phyloP scores from a whole-genome alignment of 176 grass and related monocot genomes.

The Secale cereale region DNA sequence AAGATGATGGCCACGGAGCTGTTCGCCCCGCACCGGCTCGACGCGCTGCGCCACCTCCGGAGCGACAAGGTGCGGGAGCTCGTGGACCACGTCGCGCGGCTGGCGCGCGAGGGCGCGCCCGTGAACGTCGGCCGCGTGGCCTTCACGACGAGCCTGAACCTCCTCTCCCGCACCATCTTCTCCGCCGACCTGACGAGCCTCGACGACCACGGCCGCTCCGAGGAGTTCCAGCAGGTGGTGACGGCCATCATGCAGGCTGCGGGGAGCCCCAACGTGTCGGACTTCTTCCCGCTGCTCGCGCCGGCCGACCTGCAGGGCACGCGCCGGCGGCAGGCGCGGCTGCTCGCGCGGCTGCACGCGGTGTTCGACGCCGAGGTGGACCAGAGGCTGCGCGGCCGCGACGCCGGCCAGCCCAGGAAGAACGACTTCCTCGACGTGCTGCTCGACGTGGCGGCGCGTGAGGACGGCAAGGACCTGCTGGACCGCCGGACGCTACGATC shows the following conservation, averaged over 20 bases:
- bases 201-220: background rate
- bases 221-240: conserved; percentile 28
- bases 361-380: conserved; percentile 49
- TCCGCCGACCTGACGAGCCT: no score
- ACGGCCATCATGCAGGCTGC: conserved; percentile 17
- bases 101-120: background rate
- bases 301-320: conserved; percentile 43
- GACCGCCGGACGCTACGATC: conserved; percentile 19
- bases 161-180: conserved; percentile 46
- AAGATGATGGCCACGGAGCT: conserved; percentile 18
- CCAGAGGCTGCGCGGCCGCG: background rate
- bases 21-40: background rate
- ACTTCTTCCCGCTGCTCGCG: conserved; percentile 46
- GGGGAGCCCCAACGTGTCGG: conserved; percentile 32
- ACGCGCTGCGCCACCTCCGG: no score
- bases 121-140: conserved; percentile 34
- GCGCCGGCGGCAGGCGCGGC: background rate
- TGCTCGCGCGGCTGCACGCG: conserved; percentile 8
- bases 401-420: background rate
- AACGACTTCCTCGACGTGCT: conserved; percentile 46
- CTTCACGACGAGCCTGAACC: conserved; percentile 43
- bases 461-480: background rate
- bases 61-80: background rate
- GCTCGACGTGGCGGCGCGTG: conserved; percentile 4
- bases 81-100: background rate